A percentile compares a stretch with the other conserved stretches of the same genome.
Conservation (phyloP, 176 grass and related monocot genomes). For the Musa acuminata region DNA sequence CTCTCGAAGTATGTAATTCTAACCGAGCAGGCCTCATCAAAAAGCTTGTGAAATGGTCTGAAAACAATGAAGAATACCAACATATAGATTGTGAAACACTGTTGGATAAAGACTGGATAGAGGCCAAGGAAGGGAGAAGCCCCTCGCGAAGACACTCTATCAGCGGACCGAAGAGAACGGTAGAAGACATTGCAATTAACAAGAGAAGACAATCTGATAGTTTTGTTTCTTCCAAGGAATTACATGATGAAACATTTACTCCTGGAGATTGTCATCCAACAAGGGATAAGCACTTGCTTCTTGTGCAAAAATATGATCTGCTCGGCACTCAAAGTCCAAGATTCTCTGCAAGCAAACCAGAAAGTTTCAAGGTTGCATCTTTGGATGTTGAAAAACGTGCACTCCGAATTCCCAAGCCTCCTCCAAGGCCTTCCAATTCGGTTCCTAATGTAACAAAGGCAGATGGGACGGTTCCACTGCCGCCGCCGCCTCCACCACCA, state of each 20-base stretch:
- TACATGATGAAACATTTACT: slow-evolving; percentile 37
- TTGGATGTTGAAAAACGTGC: slow-evolving; percentile 73
- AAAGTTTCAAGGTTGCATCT: slow-evolving; percentile 47
- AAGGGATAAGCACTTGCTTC: slow-evolving; percentile 29
- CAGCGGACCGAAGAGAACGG: slow-evolving; percentile 55
- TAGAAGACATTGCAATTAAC: slow-evolving; percentile 39
- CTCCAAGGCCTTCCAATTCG: slow-evolving; percentile 79
- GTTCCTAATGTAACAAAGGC: slow-evolving; percentile 5
- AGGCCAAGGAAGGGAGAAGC: slow-evolving; percentile 46
- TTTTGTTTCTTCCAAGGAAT: slow-evolving; percentile 59
- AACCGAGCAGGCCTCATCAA: slow-evolving; percentile 41
- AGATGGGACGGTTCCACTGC: background rate
- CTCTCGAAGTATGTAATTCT: slow-evolving; percentile 2
- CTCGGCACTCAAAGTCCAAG: slow-evolving; percentile 59
- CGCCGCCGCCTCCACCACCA: slow-evolving; percentile 38
- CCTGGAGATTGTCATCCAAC: slow-evolving; percentile 4
- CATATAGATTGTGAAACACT: slow-evolving; percentile 45
- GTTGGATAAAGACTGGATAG: slow-evolving; percentile 71
- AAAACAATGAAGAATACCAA: slow-evolving; percentile 39
- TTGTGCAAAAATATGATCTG: slow-evolving; percentile 42
- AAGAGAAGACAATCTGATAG: slow-evolving; percentile 94
- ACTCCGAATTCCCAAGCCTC: slow-evolving; percentile 81
- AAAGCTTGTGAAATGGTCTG: slow-evolving; percentile 52
- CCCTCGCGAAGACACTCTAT: slow-evolving; percentile 74
- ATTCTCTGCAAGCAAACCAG: slow-evolving; percentile 51